Evolutionary conservation across 139 green algal species (phyloP).

Genomic region (Raphidocelis subcapitata): DNA sequence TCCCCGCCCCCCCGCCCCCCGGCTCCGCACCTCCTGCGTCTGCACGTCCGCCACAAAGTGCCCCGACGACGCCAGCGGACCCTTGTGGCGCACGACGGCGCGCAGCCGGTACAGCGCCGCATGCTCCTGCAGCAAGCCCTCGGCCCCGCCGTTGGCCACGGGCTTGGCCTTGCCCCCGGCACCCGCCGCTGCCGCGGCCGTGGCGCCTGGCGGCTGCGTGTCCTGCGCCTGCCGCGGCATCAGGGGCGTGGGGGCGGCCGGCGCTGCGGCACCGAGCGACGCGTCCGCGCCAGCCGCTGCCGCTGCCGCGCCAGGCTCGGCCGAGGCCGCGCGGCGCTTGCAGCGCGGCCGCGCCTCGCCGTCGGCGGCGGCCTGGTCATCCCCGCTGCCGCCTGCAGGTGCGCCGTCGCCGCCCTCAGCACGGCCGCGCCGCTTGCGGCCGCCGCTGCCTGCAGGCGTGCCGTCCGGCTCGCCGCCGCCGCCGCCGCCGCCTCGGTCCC

Average conservation of each 20-base stretch:
- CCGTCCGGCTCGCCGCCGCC: too few species aligned
- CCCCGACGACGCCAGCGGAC: slow-evolving; percentile 22
- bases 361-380: too few species aligned
- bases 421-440: too few species aligned
- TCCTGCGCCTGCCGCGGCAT: too few species aligned
- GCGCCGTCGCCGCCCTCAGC: too few species aligned
- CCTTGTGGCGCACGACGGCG: slow-evolving; percentile 35
- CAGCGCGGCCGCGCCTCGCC: too few species aligned
- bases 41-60: slow-evolving; percentile 44
- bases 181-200: not conserved
- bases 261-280: not conserved
- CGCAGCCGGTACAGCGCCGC: slow-evolving; percentile 29
- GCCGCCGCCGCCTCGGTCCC: too few species aligned
- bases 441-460: too few species aligned
- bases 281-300: not conserved
- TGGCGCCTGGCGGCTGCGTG: not conserved
- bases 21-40: slow-evolving; percentile 4
- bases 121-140: slow-evolving; percentile 2
- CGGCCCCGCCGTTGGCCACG: slow-evolving; percentile 6
- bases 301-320: slow-evolving; percentile 4
- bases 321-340: too few species aligned
- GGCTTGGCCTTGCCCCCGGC: not conserved
- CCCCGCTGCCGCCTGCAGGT: too few species aligned
- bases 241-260: too few species aligned
- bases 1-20: too few species aligned